Percentiles rank a stretch among this genome's conserved stretches.
phyloP scores from a whole-genome alignment of 108 stramenopile genomes.

The Stephanodiscus minutulus region DNA sequence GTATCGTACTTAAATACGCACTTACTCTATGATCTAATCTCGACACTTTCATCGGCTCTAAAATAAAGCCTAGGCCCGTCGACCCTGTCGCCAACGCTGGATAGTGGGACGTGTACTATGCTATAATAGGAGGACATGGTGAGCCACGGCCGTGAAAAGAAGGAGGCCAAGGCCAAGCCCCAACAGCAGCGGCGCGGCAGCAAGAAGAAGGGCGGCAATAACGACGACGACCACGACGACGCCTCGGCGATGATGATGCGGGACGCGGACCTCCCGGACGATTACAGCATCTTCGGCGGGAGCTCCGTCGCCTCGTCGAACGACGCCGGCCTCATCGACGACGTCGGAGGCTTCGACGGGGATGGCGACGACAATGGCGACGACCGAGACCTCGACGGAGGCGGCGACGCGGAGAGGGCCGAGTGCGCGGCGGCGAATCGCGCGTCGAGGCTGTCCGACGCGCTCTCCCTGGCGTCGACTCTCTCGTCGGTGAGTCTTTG shows the following conservation, averaged over 20 bases:
- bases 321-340: too few relatives aligned
- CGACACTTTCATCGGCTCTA: too few relatives aligned
- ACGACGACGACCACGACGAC: conserved; percentile 12
- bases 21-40: too few relatives aligned
- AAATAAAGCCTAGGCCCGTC: too few relatives aligned
- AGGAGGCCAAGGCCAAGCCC: conserved; percentile 13
- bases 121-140: too few relatives aligned
- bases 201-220: conserved; percentile 3
- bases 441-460: conserved; percentile 26
- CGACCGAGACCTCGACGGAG: background rate
- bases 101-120: too few relatives aligned
- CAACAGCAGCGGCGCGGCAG: conserved; percentile 4
- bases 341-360: background rate
- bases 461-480: conserved; percentile 35
- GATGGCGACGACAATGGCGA: conserved; percentile 5
- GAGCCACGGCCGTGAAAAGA: conserved; percentile 36
- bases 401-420: background rate
- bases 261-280: conserved; percentile 33
- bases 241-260: conserved; percentile 8
- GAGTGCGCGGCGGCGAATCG: conserved; percentile 14
- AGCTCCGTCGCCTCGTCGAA: conserved; percentile 13
- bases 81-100: too few relatives aligned
- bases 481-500: background rate
- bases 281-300: conserved; percentile 33
- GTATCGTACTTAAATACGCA: too few relatives aligned